Evolutionary conservation across 2,329 filamentous ascomycete genomes (phyloP).

Genomic region (Fusarium luffae): DNA sequence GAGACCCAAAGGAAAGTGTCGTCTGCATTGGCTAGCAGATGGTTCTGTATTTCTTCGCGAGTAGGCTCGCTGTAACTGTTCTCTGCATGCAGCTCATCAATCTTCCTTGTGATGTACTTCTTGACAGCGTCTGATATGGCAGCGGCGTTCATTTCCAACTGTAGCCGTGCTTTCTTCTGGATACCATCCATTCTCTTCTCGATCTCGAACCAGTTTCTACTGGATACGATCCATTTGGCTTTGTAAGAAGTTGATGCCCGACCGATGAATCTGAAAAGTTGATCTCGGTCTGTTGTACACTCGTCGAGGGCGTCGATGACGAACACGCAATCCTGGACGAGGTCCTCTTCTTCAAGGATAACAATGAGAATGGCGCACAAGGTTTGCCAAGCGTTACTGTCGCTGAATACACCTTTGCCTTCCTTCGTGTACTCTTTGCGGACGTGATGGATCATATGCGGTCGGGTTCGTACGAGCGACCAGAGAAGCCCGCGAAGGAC

Average conservation of each 20-base stretch:
- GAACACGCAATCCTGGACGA: background rate
- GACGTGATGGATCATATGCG: slow-evolving; percentile 50
- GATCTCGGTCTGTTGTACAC: slow-evolving; percentile 15
- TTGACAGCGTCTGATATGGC: background rate
- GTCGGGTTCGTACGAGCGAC: slow-evolving; percentile 50
- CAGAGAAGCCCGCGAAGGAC: slow-evolving; percentile 58
- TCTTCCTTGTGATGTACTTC: background rate
- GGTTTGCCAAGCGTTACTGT: background rate
- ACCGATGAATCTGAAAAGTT: background rate
- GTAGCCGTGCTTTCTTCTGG: slow-evolving; percentile 39
- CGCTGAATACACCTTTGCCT: background rate
- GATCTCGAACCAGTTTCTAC: slow-evolving; percentile 55
- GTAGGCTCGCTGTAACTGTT: slow-evolving; percentile 30
- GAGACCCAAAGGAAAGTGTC: slow-evolving; percentile 50
- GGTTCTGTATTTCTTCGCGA: slow-evolving; percentile 35
- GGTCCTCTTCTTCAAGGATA: background rate
- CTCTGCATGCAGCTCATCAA: background rate
- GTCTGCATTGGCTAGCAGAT: slow-evolving; percentile 3
- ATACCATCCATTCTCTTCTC: background rate
- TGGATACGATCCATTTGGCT: slow-evolving; percentile 57
- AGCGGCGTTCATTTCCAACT: slow-evolving; percentile 23
- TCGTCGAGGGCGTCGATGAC: background rate
- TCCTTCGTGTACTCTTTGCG: background rate
- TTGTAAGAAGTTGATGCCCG: background rate
- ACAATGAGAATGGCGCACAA: background rate